Percentiles rank a stretch among this genome's conserved stretches.
These are phyloP conservation scores for Cadophora sp. DNA, from an alignment of 2,329 filamentous ascomycete genomes.

Conservation along the genomic window DNA sequence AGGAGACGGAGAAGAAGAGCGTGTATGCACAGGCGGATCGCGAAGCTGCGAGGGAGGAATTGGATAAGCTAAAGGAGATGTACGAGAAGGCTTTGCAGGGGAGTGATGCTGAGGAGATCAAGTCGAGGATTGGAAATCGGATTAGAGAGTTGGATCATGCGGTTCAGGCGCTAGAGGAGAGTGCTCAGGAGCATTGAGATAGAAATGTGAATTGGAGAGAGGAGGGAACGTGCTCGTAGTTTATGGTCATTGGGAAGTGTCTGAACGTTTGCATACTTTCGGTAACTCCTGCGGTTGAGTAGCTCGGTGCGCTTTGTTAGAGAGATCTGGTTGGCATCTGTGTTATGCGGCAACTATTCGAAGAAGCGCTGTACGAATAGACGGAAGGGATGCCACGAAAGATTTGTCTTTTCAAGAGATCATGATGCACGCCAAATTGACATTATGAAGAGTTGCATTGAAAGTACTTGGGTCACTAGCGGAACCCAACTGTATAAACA, in stretches of 20 bases:
- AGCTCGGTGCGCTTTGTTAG: not conserved
- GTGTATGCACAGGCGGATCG: conserved; percentile 54
- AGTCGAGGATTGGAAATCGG: conserved; percentile 50
- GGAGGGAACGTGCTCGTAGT: not conserved
- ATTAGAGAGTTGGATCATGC: conserved; percentile 54
- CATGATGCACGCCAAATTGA: not conserved
- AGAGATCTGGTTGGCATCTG: not conserved
- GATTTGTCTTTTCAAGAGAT: not conserved
- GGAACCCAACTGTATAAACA: not conserved
- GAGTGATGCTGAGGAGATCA: conserved; percentile 50
- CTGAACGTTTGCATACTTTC: not conserved
- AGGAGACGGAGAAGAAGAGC: conserved; percentile 52
- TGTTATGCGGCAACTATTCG: not conserved
- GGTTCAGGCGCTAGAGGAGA: conserved; percentile 50
- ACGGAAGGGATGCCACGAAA: not conserved
- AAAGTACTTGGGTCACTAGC: not conserved
- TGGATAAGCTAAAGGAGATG: conserved; percentile 47
- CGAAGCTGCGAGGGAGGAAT: conserved; percentile 52
- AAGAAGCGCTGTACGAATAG: conserved; percentile 1
- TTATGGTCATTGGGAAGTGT: not conserved
- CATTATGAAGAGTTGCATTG: not conserved
- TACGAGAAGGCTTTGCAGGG: conserved; percentile 44
- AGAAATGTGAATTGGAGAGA: not conserved
- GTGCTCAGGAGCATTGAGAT: conserved; percentile 46
- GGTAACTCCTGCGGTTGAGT: not conserved